A percentile compares a stretch with the other conserved stretches of the same genome.
phyloP scores from a whole-genome alignment of 2,329 filamentous ascomycete genomes.

The Claviceps paspali region DNA sequence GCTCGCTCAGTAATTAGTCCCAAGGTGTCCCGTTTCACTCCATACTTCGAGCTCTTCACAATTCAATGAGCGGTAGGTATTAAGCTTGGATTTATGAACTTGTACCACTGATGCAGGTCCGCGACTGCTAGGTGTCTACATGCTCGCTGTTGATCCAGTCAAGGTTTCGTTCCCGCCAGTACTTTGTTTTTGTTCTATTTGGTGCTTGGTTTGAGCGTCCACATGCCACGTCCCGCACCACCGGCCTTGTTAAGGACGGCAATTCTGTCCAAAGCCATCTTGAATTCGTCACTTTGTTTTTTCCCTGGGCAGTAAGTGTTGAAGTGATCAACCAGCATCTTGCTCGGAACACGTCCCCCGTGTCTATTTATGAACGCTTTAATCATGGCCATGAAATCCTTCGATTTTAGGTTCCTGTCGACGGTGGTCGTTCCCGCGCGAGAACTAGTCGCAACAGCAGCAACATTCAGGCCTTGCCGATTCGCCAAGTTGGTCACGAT shows the following conservation, averaged over 20 bases:
- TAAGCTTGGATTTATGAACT: no score
- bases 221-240: slow-evolving; percentile 36
- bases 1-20: not conserved
- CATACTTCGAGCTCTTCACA: no score
- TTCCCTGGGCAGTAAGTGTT: slow-evolving; percentile 53
- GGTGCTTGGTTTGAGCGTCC: slow-evolving; percentile 29
- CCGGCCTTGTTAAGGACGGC: slow-evolving; percentile 52
- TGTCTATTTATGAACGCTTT: slow-evolving; percentile 64
- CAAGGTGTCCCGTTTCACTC: not conserved
- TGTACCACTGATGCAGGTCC: no score
- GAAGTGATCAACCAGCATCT: slow-evolving; percentile 83
- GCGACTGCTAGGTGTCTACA: no score
- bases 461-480: slow-evolving; percentile 35
- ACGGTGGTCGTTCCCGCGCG: slow-evolving; percentile 28
- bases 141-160: no score
- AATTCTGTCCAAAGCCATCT: slow-evolving; percentile 60
- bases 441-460: slow-evolving; percentile 27
- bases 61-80: no score
- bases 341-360: slow-evolving; percentile 63
- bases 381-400: slow-evolving; percentile 58
- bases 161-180: not conserved
- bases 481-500: slow-evolving; percentile 42
- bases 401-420: slow-evolving; percentile 30
- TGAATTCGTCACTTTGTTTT: slow-evolving; percentile 65
- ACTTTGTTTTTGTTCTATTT: slow-evolving; percentile 8